Evolutionary conservation across 495 filamentous ascomycete species (phyloP), one percentile per base, ranked within the genome.

Genomic region (Lepidopterella palustris): DNA sequence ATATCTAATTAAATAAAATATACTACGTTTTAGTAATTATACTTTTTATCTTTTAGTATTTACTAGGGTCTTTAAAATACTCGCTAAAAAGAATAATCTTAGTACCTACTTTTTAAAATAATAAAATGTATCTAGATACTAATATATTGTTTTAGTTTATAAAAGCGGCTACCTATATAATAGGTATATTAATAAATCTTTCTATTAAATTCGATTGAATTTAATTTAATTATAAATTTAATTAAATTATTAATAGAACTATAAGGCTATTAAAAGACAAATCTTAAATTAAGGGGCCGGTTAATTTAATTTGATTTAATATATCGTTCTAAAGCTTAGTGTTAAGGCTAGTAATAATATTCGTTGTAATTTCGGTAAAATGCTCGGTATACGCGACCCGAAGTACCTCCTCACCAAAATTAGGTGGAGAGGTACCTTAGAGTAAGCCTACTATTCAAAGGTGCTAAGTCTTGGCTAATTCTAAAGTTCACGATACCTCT

Each of bases 1-100:
- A 27, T 8, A 61, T 61, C 51, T 61, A 40, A 24, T 61, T 21
- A 23, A 61, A 61, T 8, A 51, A 61, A 51, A 61, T 61, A 32
- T 61, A 31, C 58, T 40, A 61, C 20, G 58, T 61, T 27, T 32
- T 61, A 21, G 58, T 51, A 55, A 61, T 35, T 20, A n/a, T 27
- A 42, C 26, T 23, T 26, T 58, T 23, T 27, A 50, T 25, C 9
- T 58, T 42, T 54, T 26, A 47, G 52, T 66, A 66, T 52, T 60
- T 63, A 48, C 63, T 35, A 35, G 31, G 31, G 31, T 35, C 31
- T 13, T 35, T 35, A 35, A 35, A 35, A 35, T 35, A 13, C 31
- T 35, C 31, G 31, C 31, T 13, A 13, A 35, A 35, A 13, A 35
- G 31, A 6, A 6, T 35, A 35, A 13, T 35, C 31, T 35, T 35